phyloP scores from a whole-genome alignment of 306 rosid genomes.

The Arachis hypogaea region DNA sequence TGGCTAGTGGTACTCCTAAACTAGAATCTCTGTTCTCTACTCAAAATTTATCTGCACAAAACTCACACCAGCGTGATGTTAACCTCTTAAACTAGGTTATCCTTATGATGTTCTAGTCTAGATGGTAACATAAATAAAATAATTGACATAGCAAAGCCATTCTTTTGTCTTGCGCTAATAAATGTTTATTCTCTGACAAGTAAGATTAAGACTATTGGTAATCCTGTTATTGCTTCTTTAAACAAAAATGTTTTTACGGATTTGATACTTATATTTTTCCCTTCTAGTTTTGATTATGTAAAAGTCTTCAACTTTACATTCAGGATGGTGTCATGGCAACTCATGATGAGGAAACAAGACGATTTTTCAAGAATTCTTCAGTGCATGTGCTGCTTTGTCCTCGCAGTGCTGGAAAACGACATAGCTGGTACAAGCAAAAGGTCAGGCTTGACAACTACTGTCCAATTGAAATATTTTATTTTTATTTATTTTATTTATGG shows the following conservation, averaged over 20 bases:
- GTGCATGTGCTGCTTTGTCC: constrained; percentile 92
- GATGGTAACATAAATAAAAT: constrained; percentile 15
- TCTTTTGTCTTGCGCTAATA: constrained; percentile 5
- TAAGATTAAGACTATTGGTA: neutral
- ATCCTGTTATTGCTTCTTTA: neutral
- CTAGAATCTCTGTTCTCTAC: neutral
- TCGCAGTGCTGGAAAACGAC: constrained; percentile 82
- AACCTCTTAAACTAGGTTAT: neutral
- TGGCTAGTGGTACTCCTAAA: constrained; percentile 20
- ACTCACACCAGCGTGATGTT: constrained; percentile 3
- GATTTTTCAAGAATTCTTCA: constrained; percentile 88
- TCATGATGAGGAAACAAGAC: constrained; percentile 92
- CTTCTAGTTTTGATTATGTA: constrained; percentile 31
- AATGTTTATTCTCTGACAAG: constrained; percentile 24
- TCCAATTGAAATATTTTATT: neutral
- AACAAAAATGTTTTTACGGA: neutral
- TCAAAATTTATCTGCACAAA: constrained; percentile 6
- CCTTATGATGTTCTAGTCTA: constrained; percentile 24
- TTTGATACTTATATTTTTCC: constrained; percentile 17
- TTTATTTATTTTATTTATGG: constrained; percentile 17
- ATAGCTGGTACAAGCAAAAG: constrained; percentile 94
- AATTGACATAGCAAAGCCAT: constrained; percentile 1
- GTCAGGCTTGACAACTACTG: constrained; percentile 47
- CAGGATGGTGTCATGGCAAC: constrained; percentile 98
- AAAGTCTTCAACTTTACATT: constrained; percentile 27